phyloP scores from a whole-genome alignment of 2,329 filamentous ascomycete genomes.

The Colletotrichum truncatum region DNA sequence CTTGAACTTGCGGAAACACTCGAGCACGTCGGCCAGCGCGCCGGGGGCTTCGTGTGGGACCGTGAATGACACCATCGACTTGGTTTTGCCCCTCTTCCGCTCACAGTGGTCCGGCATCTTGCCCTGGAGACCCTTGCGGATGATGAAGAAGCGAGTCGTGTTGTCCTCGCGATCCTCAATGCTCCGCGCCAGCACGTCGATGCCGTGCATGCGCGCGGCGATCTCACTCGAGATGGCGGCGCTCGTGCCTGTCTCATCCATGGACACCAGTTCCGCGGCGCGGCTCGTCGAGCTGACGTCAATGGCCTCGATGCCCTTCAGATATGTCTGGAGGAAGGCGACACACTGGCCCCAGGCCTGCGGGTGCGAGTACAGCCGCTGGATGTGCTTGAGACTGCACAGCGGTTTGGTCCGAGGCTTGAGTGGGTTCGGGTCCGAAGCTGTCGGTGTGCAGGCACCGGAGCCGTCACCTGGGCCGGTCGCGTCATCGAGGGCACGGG shows the following conservation, averaged over 20 bases:
- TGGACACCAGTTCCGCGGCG: constrained; percentile 80
- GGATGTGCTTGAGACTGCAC: constrained; percentile 67
- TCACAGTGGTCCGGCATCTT: constrained; percentile 28
- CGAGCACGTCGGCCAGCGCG: constrained; percentile 82
- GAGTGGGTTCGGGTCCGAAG: constrained; percentile 51
- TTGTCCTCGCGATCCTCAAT: constrained; percentile 82
- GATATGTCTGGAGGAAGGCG: constrained; percentile 73
- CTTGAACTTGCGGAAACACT: constrained; percentile 76
- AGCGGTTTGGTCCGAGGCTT: constrained; percentile 58
- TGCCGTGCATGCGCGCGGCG: constrained; percentile 73
- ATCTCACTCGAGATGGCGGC: constrained; percentile 83
- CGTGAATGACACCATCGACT: constrained; percentile 85
- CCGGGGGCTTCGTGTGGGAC: constrained; percentile 81
- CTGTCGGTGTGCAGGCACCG: constrained; percentile 60
- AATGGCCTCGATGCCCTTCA: constrained; percentile 80
- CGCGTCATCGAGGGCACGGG: constrained; percentile 36
- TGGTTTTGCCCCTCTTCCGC: constrained; percentile 49
- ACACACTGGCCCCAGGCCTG: constrained; percentile 96
- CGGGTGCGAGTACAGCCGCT: constrained; percentile 88
- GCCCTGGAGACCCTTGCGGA: constrained; percentile 51
- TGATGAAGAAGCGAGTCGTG: constrained; percentile 80
- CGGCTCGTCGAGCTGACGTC: constrained; percentile 88
- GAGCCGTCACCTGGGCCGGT: constrained; percentile 44
- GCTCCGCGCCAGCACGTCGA: constrained; percentile 74
- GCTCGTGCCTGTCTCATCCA: constrained; percentile 64